A percentile compares a stretch with the other conserved stretches of the same genome.
Evolutionary conservation across 805 yeast species (phyloP).

Genomic region (Saccharomycopsis oosterbeekiorum): DNA sequence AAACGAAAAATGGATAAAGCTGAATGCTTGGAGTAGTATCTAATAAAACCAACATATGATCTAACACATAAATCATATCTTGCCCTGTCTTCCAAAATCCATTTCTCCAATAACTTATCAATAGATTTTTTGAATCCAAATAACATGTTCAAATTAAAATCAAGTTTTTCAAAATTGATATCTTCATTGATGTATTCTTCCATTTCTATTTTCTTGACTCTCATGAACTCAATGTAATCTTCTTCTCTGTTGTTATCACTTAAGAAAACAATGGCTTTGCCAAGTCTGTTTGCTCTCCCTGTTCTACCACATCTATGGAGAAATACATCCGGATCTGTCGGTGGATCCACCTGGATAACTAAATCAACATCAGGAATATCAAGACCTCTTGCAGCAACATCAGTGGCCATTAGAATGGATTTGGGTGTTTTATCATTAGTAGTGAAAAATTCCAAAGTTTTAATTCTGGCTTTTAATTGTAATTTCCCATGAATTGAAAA

Average conservation of each 20-base stretch:
- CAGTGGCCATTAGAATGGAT: constrained; percentile 77
- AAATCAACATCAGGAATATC: constrained; percentile 93
- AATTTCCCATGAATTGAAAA: constrained; percentile 87
- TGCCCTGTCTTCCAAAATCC: constrained; percentile 65
- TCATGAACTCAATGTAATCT: constrained; percentile 71
- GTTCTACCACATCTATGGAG: constrained; percentile 94
- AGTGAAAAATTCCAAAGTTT: constrained; percentile 52
- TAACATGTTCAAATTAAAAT: constrained; percentile 17
- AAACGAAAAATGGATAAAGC: constrained; percentile 83
- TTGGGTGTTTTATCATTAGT: constrained; percentile 27
- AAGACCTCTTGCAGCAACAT: constrained; percentile 96
- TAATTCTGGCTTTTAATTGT: constrained; percentile 67
- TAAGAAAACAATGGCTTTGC: constrained; percentile 68
- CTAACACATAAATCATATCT: constrained; percentile 73
- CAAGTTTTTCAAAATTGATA: constrained; percentile 5
- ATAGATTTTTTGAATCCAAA: constrained; percentile 20
- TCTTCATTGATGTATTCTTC: constrained; percentile 27
- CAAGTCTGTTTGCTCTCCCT: constrained; percentile 81
- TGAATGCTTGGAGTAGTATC: constrained; percentile 78
- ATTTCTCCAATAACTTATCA: constrained; percentile 30
- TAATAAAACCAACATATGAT: constrained; percentile 73
- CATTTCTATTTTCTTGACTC: constrained; percentile 54
- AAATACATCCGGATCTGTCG: constrained; percentile 84
- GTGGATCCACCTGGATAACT: constrained; percentile 92
- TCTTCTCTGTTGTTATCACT: constrained; percentile 62